These are phyloP conservation scores for Apiospora saccharicola DNA, from an alignment of 2,329 filamentous ascomycete species.

Conservation along the genomic window DNA sequence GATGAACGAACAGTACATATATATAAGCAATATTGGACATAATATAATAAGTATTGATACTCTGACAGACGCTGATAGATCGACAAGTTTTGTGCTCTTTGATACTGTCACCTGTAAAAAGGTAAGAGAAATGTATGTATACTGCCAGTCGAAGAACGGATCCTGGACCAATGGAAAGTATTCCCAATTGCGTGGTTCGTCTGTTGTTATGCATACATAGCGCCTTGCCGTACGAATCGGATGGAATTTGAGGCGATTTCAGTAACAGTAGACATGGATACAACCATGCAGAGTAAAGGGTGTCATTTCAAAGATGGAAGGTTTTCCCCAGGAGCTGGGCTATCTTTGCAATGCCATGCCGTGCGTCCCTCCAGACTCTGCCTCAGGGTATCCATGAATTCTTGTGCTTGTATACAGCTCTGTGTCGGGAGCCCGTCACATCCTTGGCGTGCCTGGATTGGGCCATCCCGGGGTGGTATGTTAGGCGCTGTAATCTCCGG, in stretches of 20 bases:
- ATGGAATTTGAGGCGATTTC: not conserved
- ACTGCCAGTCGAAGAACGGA: not conserved
- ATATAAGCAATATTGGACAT: no score
- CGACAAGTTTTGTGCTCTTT: no score
- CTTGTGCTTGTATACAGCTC: not conserved
- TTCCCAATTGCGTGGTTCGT: not conserved
- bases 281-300: not conserved
- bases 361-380: not conserved
- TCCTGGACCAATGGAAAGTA: not conserved
- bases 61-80: no score
- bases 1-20: no score
- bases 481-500: constrained; percentile 13
- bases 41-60: not conserved
- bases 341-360: not conserved
- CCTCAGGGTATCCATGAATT: not conserved
- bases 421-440: not conserved
- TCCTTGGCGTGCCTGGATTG: constrained; percentile 3
- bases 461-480: not conserved
- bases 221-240: not conserved
- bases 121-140: no score
- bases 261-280: not conserved
- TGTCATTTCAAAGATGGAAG: not conserved
- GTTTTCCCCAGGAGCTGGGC: not conserved
- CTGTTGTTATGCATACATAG: not conserved
- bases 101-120: no score